These are phyloP conservation scores for Penicillium flavigenum DNA, from an alignment of 495 filamentous ascomycete genomes.

Conservation along the genomic window DNA sequence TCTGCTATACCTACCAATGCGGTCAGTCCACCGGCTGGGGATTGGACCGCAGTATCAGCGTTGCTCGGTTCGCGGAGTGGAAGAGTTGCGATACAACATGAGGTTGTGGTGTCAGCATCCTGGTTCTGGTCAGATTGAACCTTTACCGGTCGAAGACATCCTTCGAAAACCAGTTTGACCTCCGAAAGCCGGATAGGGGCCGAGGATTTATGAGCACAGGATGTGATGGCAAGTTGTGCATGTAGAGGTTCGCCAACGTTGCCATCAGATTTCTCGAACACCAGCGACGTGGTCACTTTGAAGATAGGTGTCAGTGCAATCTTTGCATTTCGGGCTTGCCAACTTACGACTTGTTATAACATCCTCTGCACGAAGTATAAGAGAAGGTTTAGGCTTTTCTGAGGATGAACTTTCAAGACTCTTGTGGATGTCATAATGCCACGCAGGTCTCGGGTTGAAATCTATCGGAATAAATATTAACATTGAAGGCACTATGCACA, in stretches of 20 bases:
- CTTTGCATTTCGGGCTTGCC: background rate
- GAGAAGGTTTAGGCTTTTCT: slow-evolving; percentile 56
- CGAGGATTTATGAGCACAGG: slow-evolving; percentile 61
- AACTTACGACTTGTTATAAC: slow-evolving; percentile 64
- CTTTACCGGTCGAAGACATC: slow-evolving; percentile 61
- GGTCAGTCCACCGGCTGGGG: slow-evolving; percentile 40
- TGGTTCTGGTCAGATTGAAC: slow-evolving; percentile 36
- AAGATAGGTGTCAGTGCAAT: slow-evolving; percentile 6
- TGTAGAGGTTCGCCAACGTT: slow-evolving; percentile 77
- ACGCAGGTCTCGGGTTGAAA: slow-evolving; percentile 59
- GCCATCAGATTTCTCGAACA: slow-evolving; percentile 71
- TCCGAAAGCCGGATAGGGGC: slow-evolving; percentile 63
- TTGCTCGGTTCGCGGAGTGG: slow-evolving; percentile 38
- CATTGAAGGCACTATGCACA: background rate
- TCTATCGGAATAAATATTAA: slow-evolving; percentile 37
- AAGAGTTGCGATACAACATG: slow-evolving; percentile 31
- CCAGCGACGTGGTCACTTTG: slow-evolving; percentile 64
- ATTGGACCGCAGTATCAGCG: slow-evolving; percentile 35
- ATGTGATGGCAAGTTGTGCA: slow-evolving; percentile 72
- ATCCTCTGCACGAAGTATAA: slow-evolving; percentile 66
- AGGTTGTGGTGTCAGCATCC: slow-evolving; percentile 27
- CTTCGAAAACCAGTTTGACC: slow-evolving; percentile 66
- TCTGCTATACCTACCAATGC: slow-evolving; percentile 58
- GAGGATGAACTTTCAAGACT: slow-evolving; percentile 58
- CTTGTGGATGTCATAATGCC: slow-evolving; percentile 72